Conservation (phyloP, 73 alveolate genomes). For the Paramecium sexaurelia region DNA sequence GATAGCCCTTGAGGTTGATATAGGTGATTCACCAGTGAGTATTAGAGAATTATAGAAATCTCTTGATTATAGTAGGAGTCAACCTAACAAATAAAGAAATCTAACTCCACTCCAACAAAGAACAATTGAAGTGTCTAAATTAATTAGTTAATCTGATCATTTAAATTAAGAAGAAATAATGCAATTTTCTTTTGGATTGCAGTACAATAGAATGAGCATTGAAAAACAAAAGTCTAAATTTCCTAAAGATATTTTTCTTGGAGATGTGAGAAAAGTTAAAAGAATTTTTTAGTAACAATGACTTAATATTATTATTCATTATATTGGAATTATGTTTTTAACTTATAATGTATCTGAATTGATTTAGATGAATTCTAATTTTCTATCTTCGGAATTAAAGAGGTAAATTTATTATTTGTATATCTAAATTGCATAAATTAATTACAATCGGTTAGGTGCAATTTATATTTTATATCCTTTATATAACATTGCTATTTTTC, state of each 20-base stretch:
- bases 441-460: not conserved
- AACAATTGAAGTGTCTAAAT: not conserved
- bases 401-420: not conserved
- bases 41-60: not conserved
- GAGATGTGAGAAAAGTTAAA: constrained; percentile 20
- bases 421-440: not conserved
- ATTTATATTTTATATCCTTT: not conserved
- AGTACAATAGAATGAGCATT: not conserved
- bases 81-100: not conserved
- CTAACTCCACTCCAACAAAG: not conserved
- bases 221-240: not conserved
- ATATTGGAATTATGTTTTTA: not conserved
- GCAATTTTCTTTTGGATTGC: constrained; percentile 9
- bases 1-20: not conserved
- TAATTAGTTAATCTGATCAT: not conserved
- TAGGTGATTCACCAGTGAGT: not conserved
- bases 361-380: not conserved
- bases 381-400: not conserved
- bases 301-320: not conserved
- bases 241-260: constrained; percentile 28
- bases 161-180: not conserved
- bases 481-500: not conserved
- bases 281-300: constrained; percentile 35
- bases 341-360: not conserved
- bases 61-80: not conserved